Evolutionary conservation across 2,329 filamentous ascomycete genomes (phyloP).

Genomic region (Aotearoamyces nothofagi): DNA sequence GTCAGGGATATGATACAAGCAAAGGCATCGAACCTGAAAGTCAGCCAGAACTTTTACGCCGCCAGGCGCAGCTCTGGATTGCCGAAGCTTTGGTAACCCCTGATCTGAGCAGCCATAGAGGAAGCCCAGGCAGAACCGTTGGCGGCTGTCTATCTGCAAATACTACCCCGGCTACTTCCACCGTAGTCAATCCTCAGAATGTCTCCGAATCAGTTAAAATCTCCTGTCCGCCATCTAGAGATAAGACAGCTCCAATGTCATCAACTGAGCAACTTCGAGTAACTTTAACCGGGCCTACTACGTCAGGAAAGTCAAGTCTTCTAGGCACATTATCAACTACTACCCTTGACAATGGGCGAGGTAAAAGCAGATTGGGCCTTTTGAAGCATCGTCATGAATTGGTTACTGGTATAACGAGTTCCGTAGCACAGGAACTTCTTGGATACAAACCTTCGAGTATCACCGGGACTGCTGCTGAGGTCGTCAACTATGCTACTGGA

Average conservation of each 20-base stretch:
- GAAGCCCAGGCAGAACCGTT: too few species aligned
- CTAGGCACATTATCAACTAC: slow-evolving; percentile 81
- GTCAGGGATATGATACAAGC: slow-evolving; percentile 9
- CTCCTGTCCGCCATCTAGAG: too few species aligned
- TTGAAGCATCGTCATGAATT: slow-evolving; percentile 91
- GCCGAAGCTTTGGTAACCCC: slow-evolving; percentile 83
- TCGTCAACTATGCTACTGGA: slow-evolving; percentile 74
- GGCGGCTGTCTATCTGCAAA: too few species aligned
- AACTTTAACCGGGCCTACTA: slow-evolving; percentile 77
- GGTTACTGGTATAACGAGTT: slow-evolving; percentile 81
- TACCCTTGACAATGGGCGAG: slow-evolving; percentile 78
- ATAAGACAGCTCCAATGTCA: too few species aligned
- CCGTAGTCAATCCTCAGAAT: too few species aligned
- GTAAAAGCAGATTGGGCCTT: slow-evolving; percentile 75
- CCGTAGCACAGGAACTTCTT: slow-evolving; percentile 83
- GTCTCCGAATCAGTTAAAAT: too few species aligned
- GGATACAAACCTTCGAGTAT: slow-evolving; percentile 49
- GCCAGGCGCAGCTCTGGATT: slow-evolving; percentile 56
- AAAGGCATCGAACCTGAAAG: slow-evolving; percentile 9
- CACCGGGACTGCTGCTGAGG: slow-evolving; percentile 14
- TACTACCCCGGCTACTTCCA: too few species aligned
- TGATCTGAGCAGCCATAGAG: slow-evolving; percentile 40
- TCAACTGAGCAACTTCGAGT: slow-evolving; percentile 65
- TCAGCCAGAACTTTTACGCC: slow-evolving; percentile 12
- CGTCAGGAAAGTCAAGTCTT: slow-evolving; percentile 83